These are phyloP conservation scores for Yamadazyma pseudoaaseri DNA, from an alignment of 1,139 yeast genomes.

Conservation along the genomic window DNA sequence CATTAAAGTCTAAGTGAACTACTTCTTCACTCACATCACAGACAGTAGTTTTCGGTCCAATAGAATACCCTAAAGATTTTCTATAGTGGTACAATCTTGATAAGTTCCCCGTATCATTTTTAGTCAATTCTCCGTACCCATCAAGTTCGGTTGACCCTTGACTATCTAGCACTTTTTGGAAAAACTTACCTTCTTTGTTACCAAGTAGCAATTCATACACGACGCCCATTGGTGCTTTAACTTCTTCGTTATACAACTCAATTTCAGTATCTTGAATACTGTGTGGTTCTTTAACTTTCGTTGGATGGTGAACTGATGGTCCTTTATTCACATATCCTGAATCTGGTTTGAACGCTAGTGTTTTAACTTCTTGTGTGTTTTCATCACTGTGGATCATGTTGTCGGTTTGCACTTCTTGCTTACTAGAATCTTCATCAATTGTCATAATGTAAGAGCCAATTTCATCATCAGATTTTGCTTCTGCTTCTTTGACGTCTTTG, in stretches of 20 bases:
- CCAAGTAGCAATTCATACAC: slow-evolving; percentile 51
- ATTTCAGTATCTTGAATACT: slow-evolving; percentile 26
- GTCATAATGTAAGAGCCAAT: slow-evolving; percentile 34
- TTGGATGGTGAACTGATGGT: slow-evolving; percentile 38
- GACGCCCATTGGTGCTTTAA: slow-evolving; percentile 50
- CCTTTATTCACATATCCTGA: slow-evolving; percentile 34
- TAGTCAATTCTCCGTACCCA: slow-evolving; percentile 37
- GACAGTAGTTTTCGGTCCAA: slow-evolving; percentile 58
- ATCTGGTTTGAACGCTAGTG: slow-evolving; percentile 30
- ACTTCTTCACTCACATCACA: slow-evolving; percentile 49
- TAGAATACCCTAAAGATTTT: slow-evolving; percentile 49
- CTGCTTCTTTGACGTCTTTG: slow-evolving; percentile 10
- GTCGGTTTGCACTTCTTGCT: slow-evolving; percentile 16
- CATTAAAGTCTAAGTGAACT: slow-evolving; percentile 38
- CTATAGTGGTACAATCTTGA: slow-evolving; percentile 43
- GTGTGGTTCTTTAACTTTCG: slow-evolving; percentile 18
- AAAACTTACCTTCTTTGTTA: slow-evolving; percentile 36
- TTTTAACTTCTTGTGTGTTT: slow-evolving; percentile 14
- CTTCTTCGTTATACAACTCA: slow-evolving; percentile 31
- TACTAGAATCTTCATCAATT: slow-evolving; percentile 28
- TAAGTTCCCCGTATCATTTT: slow-evolving; percentile 28
- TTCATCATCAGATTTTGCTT: slow-evolving; percentile 9
- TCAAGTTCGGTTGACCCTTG: slow-evolving; percentile 52
- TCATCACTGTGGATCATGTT: slow-evolving; percentile 12
- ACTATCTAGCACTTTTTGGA: slow-evolving; percentile 34